These are phyloP conservation scores for Immersiporthe knoxdaviesiana DNA, from an alignment of 2,329 filamentous ascomycete genomes.

Conservation along the genomic window DNA sequence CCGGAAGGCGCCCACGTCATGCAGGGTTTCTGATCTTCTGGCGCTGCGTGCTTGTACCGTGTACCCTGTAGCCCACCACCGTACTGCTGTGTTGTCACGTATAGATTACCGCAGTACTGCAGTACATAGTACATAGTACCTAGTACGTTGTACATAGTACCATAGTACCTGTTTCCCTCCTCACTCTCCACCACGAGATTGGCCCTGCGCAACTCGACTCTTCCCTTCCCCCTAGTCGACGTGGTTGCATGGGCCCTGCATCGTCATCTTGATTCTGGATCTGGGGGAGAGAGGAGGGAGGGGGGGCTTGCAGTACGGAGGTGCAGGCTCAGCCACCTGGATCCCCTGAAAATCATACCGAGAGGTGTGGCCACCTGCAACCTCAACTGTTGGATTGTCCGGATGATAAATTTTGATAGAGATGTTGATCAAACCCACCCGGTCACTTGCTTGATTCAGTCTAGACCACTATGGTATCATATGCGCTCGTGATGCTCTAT, in stretches of 20 bases:
- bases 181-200: background rate
- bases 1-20: background rate
- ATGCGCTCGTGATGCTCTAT: background rate
- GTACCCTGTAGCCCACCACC: background rate
- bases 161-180: no score
- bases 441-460: background rate
- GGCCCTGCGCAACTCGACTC: background rate
- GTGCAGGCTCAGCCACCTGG: background rate
- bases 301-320: background rate
- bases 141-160: no score
- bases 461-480: background rate
- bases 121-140: background rate
- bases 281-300: background rate
- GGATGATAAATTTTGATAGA: background rate
- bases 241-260: slow-evolving; percentile 2
- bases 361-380: slow-evolving; percentile 6
- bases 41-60: background rate
- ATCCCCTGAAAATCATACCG: slow-evolving; percentile 6
- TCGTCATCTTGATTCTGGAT: background rate
- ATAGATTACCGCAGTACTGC: background rate
- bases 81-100: background rate
- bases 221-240: background rate
- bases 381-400: background rate
- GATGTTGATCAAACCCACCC: background rate
- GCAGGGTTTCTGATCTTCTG: background rate